phyloP scores from a whole-genome alignment of 1,284 basidiomycete genomes.

The Heliocybe sulcata region DNA sequence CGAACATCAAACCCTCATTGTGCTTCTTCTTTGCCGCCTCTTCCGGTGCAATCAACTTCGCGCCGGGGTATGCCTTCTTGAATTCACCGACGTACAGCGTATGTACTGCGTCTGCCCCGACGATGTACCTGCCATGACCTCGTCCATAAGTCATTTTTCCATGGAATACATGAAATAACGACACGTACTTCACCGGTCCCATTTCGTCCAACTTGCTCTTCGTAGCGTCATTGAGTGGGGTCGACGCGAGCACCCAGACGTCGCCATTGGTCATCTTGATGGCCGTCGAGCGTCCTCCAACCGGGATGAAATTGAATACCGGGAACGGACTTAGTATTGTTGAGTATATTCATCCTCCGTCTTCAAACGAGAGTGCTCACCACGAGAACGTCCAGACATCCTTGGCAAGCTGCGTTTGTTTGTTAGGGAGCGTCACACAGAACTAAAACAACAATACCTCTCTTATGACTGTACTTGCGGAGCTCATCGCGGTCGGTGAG shows the following conservation, averaged over 20 bases:
- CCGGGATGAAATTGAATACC: conserved; percentile 60
- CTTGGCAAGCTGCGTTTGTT: conserved; percentile 39
- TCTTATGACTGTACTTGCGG: too few relatives aligned
- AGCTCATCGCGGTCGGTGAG: too few relatives aligned
- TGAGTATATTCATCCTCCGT: neutral
- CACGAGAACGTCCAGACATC: conserved; percentile 71
- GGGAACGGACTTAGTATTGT: conserved; percentile 40
- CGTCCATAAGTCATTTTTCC: neutral
- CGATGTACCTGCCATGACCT: conserved; percentile 44
- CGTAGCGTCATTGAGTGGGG: conserved; percentile 70
- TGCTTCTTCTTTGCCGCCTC: conserved; percentile 40
- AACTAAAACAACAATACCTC: too few relatives aligned
- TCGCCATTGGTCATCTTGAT: conserved; percentile 65
- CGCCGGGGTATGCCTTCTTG: conserved; percentile 71
- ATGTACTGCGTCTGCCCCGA: conserved; percentile 60
- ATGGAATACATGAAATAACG: neutral
- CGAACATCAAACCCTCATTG: conserved; percentile 32
- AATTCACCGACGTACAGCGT: conserved; percentile 63
- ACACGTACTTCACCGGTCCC: conserved; percentile 63
- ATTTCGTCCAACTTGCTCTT: conserved; percentile 65
- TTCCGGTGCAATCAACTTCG: conserved; percentile 66
- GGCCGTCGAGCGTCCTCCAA: conserved; percentile 82
- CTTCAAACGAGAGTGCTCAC: conserved; percentile 25
- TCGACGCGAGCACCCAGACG: conserved; percentile 85
- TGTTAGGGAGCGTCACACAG: too few relatives aligned